These are phyloP conservation scores for Massariosphaeria phaeospora DNA, from an alignment of 495 filamentous ascomycete genomes.

Conservation along the genomic window DNA sequence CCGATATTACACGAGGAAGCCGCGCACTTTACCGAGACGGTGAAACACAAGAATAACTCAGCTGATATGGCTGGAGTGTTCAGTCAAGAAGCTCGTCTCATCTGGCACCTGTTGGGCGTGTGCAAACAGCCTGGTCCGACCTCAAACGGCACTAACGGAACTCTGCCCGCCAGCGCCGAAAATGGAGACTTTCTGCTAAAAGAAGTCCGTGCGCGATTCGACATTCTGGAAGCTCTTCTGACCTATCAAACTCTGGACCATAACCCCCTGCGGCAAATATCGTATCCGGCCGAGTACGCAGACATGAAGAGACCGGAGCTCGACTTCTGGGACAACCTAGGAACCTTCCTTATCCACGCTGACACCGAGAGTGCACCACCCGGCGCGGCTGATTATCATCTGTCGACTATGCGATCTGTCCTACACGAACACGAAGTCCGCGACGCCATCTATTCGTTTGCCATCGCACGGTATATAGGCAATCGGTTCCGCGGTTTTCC, in stretches of 20 bases:
- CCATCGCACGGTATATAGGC: conserved; percentile 69
- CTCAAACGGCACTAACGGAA: conserved; percentile 37
- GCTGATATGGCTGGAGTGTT: conserved; percentile 26
- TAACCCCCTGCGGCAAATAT: conserved; percentile 41
- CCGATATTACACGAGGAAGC: conserved; percentile 25
- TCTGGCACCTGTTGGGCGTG: conserved; percentile 40
- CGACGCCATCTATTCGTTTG: conserved; percentile 88
- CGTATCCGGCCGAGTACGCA: conserved; percentile 10
- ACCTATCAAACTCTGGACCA: conserved; percentile 58
- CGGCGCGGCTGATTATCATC: conserved; percentile 58
- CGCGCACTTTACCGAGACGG: conserved; percentile 50
- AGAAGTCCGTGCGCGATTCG: conserved; percentile 61
- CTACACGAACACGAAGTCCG: conserved; percentile 78
- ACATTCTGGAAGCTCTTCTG: conserved; percentile 69
- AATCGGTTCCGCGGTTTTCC: conserved; percentile 61
- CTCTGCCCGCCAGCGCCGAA: conserved; percentile 49
- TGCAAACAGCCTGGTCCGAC: conserved; percentile 25
- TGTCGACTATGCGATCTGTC: conserved; percentile 58
- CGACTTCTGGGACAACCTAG: conserved; percentile 77
- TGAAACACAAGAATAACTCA: conserved; percentile 50
- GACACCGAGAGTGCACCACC: conserved; percentile 57
- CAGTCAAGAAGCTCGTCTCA: conserved; percentile 37
- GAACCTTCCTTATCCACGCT: conserved; percentile 62
- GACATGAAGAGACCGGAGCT: conserved; percentile 52
- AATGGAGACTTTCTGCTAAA: conserved; percentile 37